Evolutionary conservation across 2,329 filamentous ascomycete species (phyloP), one percentile per base, ranked within the genome.

Genomic region (Fusarium musae): DNA sequence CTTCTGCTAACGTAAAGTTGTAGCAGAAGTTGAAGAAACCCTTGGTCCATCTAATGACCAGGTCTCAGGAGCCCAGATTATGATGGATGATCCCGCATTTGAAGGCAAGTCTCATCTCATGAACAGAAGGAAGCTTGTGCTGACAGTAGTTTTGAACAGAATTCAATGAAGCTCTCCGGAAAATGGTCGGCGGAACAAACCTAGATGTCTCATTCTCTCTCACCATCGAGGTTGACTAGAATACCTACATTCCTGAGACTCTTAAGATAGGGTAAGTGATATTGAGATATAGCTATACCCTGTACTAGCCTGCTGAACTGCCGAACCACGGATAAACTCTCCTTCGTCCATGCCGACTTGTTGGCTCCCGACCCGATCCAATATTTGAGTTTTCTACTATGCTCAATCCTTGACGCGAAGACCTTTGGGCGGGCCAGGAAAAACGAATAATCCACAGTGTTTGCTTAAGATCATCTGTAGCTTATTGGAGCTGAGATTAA

Each of bases 141-240:
- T 28, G 10, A 46, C 8, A 46, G 8, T 3, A 21, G 11, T 0
- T 13, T 26, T 5, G 6, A 1, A 26, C 5, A 44, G 23, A 26
- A 44, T 44, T 19, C 1, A 6, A 26, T 12, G 11, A 44, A 26
- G 43, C 11, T 17, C 17, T 26, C 8, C 5, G 11, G 4, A 4
- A 0, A 28, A 28, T 46, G 43, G 23, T 9, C 3, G 6, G 4
- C 5, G 17, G 11, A 26, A 11, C 11, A 19, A 23, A 23, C 6
- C 3, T 43, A 6, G n/a, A 43, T 23, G 13, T 43, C 13, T 43
- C 40, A 4, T 43, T 43, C 40, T 43, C n/a, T 7, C 16, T 23
- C n/a, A 16, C 40, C n/a, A 9, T 43, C 11, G n/a, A 23, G n/a
- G 3, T 7, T 16, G 13, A 43, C 3, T n/a, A 23, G 6, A 10